Evolutionary conservation across 192 early-diverging fungal genomes (phyloP), one percentile per base, ranked within the genome.

Genomic region (Gigaspora rosea): DNA sequence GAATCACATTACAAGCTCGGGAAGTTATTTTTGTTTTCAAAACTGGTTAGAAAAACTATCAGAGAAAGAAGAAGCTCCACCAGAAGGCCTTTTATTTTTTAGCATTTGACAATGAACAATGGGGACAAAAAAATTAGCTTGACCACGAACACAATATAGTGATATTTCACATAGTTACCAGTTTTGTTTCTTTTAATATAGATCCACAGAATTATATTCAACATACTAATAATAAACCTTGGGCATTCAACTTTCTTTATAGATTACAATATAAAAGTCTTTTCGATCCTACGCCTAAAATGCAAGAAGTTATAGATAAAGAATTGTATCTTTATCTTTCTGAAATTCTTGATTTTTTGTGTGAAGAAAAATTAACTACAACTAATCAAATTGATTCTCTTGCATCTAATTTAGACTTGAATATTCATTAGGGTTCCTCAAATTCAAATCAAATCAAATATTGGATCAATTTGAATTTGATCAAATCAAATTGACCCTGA

Each of bases 51-150:
- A 33, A 11, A 46, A 35, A 72, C 36, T 72, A 27, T 27, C 71
- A 56, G 35, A 72, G 20, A 3, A n/a, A 12, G 32, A 58, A 41
- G 51, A 72, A 33, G 2, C 54, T 15, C 20, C 57, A 32, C 52
- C 0, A 58, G n/a, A n/a, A n/a, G n/a, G n/a, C n/a, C n/a, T n/a
- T n/a, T n/a, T n/a, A n/a, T n/a, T n/a, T n/a, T n/a, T n/a, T n/a
- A n/a, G n/a, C n/a, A n/a, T n/a, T 72, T 72, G 71, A 72, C 27
- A 72, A 72, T 72, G 71, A 72, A 58, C 56, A 72, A 36, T 58
- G 56, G 35, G 54, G 56, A 36, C 54, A 72, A 58, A 58, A 72
- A 48, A 72, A 72, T 72, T 72, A 72, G 56, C 71, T 57, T 46
- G 54, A 72, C 57, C 71, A 54, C 8, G 54, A 54, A 72, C 6